These are phyloP conservation scores for Quercus dentata DNA, from an alignment of 306 rosid genomes.

Conservation along the genomic window DNA sequence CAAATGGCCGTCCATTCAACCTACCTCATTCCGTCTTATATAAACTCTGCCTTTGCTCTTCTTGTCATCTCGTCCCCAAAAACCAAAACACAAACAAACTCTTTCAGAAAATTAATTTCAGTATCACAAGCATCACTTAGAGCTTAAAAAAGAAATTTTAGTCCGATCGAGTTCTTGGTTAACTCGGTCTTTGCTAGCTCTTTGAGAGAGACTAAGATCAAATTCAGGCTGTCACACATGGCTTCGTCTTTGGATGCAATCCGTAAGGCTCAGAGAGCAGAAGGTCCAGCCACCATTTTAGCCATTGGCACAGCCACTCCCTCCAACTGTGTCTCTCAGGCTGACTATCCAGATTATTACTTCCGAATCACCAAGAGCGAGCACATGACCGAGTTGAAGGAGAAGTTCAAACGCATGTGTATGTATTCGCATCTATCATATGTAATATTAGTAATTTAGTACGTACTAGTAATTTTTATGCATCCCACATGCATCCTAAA, in stretches of 20 bases:
- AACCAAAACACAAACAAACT: background rate
- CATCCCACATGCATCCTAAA: too few relatives aligned
- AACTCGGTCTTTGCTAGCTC: background rate
- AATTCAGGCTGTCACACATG: slow-evolving; percentile 6
- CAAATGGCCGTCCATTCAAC: background rate
- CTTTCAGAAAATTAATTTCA: too few relatives aligned
- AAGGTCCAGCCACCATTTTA: slow-evolving; percentile 52
- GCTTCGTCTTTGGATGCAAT: slow-evolving; percentile 43
- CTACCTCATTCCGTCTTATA: background rate
- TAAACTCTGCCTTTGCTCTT: background rate
- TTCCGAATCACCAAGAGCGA: slow-evolving; percentile 59
- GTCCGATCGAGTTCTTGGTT: too few relatives aligned
- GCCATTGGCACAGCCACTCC: slow-evolving; percentile 63
- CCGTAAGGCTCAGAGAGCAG: slow-evolving; percentile 45
- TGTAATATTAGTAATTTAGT: too few relatives aligned
- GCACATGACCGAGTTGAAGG: slow-evolving; percentile 56
- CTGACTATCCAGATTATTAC: slow-evolving; percentile 57
- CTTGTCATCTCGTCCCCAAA: background rate
- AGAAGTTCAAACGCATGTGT: slow-evolving; percentile 68
- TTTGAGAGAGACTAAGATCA: background rate
- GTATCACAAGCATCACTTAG: too few relatives aligned
- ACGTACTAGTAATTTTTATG: too few relatives aligned
- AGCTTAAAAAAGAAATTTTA: too few relatives aligned
- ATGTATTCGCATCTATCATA: background rate
- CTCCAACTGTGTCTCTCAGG: slow-evolving; percentile 34